phyloP scores from a whole-genome alignment of 2,329 filamentous ascomycete species.

The Aspergillus quadrilineatus region DNA sequence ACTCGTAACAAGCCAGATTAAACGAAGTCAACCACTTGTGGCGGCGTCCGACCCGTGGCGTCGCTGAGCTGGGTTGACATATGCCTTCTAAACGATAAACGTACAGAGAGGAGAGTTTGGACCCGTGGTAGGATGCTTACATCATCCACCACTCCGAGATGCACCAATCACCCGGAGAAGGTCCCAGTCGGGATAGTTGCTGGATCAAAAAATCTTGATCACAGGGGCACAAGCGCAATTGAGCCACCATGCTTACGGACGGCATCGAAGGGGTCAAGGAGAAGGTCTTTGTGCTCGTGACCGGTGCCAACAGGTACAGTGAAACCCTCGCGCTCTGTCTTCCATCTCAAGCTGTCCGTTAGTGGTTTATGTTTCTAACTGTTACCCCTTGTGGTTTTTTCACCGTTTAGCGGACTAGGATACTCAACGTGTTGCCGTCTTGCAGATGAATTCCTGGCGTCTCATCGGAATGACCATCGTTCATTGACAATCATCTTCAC shows the following conservation, averaged over 20 bases:
- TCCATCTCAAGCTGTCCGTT: neutral
- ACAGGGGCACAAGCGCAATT: neutral
- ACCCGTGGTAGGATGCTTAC: neutral
- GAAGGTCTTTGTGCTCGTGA: conserved; percentile 63
- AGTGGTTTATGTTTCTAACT: conserved; percentile 12
- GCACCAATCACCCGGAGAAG: neutral
- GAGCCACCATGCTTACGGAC: conserved; percentile 17
- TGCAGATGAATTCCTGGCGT: conserved; percentile 82
- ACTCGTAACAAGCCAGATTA: neutral
- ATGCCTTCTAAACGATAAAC: too few species aligned
- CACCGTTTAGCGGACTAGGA: conserved; percentile 70
- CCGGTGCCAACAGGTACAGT: conserved; percentile 77
- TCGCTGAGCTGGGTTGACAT: too few species aligned
- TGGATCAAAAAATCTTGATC: neutral
- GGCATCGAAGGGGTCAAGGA: conserved; percentile 19
- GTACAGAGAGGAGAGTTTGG: too few species aligned
- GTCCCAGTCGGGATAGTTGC: neutral
- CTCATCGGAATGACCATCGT: conserved; percentile 60
- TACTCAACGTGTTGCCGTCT: conserved; percentile 79
- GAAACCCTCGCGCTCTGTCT: neutral
- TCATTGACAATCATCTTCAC: conserved; percentile 79
- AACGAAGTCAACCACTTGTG: too few species aligned
- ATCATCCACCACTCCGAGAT: conserved; percentile 2
- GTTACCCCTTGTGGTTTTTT: conserved; percentile 12
- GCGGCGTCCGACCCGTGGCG: too few species aligned